Conservation (phyloP, 139 green algal genomes). For the Nannochloris sp. region DNA sequence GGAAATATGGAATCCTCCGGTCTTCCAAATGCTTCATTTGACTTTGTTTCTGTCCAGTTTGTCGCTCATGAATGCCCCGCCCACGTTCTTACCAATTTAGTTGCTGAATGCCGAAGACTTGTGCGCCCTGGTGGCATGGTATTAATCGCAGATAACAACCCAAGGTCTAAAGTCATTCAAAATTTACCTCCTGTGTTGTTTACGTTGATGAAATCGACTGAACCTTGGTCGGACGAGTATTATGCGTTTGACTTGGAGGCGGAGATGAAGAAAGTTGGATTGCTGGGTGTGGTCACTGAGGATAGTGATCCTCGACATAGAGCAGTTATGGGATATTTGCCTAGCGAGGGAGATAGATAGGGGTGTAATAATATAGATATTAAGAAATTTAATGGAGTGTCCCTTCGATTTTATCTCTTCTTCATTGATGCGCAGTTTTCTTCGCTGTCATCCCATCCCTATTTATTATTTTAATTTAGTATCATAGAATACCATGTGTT, state of each 20-base stretch:
- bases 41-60: conserved; percentile 71
- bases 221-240: conserved; percentile 66
- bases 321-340: conserved; percentile 60
- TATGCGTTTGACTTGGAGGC: conserved; percentile 64
- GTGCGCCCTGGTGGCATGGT: conserved; percentile 63
- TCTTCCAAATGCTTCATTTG: conserved; percentile 49
- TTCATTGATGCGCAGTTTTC: no score
- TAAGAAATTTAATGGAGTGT: no score
- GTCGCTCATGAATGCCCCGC: conserved; percentile 79
- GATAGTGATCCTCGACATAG: conserved; percentile 69
- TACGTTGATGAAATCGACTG: conserved; percentile 83
- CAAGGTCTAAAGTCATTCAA: conserved; percentile 64
- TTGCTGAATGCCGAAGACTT: conserved; percentile 53
- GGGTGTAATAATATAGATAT: no score
- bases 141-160: conserved; percentile 76
- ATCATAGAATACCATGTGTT: no score
- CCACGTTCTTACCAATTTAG: conserved; percentile 11
- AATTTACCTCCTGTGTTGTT: conserved; percentile 72
- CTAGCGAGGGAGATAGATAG: no score
- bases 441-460: no score
- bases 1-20: conserved; percentile 48
- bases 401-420: no score
- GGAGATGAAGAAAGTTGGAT: conserved; percentile 41
- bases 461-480: no score
- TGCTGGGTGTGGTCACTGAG: conserved; percentile 55